These are phyloP conservation scores for Tolypocladium nubicola DNA, from an alignment of 2,329 filamentous ascomycete species.

Conservation along the genomic window DNA sequence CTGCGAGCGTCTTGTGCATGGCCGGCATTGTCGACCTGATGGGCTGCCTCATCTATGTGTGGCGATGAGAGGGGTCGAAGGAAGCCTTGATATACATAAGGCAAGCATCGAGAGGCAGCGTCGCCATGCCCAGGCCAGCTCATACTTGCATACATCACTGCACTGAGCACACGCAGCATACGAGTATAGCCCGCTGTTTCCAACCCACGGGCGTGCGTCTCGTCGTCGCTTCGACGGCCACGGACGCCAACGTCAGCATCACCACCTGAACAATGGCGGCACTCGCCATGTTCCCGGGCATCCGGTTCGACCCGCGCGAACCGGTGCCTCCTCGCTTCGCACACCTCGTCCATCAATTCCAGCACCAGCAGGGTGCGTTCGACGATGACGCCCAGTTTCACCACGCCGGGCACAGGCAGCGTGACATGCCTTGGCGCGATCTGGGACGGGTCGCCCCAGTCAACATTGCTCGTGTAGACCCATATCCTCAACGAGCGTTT, in stretches of 20 bases:
- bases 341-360: neutral
- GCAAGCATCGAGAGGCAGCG: neutral
- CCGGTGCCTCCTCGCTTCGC: slow-evolving; percentile 2
- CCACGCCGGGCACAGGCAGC: neutral
- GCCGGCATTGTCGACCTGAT: neutral
- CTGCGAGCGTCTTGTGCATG: neutral
- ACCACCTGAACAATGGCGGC: neutral
- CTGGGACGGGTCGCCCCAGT: neutral
- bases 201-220: neutral
- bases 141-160: neutral
- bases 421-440: neutral
- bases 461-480: neutral
- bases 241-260: neutral
- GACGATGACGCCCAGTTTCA: neutral
- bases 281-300: neutral
- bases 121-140: neutral
- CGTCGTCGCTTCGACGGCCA: neutral
- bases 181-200: neutral
- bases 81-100: neutral
- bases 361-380: neutral
- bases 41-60: neutral
- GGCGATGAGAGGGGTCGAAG: neutral
- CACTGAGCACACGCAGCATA: neutral
- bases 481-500: neutral
- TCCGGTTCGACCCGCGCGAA: slow-evolving; percentile 4